Evolutionary conservation across 768 basidiomycete species (phyloP).

Genomic region (Tricholoma terreum): DNA sequence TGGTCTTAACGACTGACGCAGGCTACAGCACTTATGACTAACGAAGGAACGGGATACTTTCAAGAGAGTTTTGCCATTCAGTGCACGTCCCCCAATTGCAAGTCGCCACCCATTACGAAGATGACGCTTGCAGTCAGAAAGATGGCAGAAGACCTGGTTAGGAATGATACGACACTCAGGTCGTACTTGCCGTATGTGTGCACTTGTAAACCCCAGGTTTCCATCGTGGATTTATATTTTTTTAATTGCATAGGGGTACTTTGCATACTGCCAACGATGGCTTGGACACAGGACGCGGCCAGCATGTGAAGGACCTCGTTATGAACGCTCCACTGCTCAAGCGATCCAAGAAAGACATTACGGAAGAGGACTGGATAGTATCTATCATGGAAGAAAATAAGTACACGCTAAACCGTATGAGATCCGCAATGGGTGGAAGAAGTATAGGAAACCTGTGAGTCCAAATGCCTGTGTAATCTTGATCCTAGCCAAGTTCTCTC

Average conservation of each 20-base stretch:
- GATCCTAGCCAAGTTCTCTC: neutral
- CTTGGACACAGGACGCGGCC: neutral
- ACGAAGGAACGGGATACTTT: constrained; percentile 5
- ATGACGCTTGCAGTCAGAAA: constrained; percentile 6
- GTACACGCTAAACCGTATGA: neutral
- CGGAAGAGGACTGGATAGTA: constrained; percentile 4
- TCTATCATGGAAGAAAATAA: neutral
- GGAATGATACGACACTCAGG: neutral
- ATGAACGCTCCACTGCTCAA: neutral
- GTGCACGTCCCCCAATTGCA: constrained; percentile 2
- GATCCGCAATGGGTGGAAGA: neutral
- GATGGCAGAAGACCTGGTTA: constrained; percentile 9
- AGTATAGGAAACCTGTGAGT: neutral
- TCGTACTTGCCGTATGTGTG: constrained; percentile 7
- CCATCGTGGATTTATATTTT: neutral
- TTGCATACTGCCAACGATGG: neutral
- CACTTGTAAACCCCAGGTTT: no score
- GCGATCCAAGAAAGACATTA: neutral
- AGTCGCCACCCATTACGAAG: neutral
- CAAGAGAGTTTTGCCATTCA: constrained; percentile 6
- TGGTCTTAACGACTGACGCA: neutral
- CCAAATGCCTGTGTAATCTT: neutral
- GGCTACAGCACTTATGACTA: constrained; percentile 5
- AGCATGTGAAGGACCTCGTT: constrained; percentile 1
- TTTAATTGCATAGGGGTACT: constrained; percentile 3